Conservation (phyloP, 495 filamentous ascomycete genomes). For the Aspergillus panamensis region DNA sequence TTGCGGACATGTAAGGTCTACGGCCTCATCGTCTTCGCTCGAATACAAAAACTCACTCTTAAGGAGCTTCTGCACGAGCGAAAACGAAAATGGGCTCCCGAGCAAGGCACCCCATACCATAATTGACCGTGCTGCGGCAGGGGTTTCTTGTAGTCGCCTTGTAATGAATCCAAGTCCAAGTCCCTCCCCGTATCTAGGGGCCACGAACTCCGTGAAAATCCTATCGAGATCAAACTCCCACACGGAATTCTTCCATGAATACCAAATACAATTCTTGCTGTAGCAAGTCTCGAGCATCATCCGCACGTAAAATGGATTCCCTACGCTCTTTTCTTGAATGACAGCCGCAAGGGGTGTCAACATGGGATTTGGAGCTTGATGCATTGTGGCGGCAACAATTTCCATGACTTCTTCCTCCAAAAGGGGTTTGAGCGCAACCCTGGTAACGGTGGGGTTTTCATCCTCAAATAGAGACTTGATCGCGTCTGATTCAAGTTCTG, state of each 20-base stretch:
- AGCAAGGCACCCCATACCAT: conserved; percentile 82
- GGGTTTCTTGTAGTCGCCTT: conserved; percentile 70
- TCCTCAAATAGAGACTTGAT: conserved; percentile 43
- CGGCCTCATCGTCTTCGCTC: conserved; percentile 30
- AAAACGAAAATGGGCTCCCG: conserved; percentile 76
- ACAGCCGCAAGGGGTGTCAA: conserved; percentile 56
- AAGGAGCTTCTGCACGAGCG: conserved; percentile 71
- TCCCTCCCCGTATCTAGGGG: conserved; percentile 70
- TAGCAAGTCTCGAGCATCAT: conserved; percentile 89
- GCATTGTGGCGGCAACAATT: conserved; percentile 74
- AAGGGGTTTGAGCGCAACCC: conserved; percentile 63
- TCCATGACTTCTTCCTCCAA: conserved; percentile 69
- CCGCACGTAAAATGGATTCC: conserved; percentile 84
- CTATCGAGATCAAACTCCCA: conserved; percentile 85
- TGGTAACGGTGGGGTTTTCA: conserved; percentile 53
- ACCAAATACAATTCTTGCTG: conserved; percentile 82
- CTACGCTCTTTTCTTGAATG: conserved; percentile 74
- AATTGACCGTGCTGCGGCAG: conserved; percentile 66
- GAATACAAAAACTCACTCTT: conserved; percentile 61
- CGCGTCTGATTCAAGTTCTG: conserved; percentile 38
- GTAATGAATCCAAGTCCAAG: conserved; percentile 76
- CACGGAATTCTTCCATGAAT: conserved; percentile 70
- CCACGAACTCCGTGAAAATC: conserved; percentile 77
- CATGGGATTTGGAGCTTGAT: conserved; percentile 36
- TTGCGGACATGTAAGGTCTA: conserved; percentile 34